phyloP scores from a whole-genome alignment of 2,329 filamentous ascomycete species.

The Penicillium sp. region DNA sequence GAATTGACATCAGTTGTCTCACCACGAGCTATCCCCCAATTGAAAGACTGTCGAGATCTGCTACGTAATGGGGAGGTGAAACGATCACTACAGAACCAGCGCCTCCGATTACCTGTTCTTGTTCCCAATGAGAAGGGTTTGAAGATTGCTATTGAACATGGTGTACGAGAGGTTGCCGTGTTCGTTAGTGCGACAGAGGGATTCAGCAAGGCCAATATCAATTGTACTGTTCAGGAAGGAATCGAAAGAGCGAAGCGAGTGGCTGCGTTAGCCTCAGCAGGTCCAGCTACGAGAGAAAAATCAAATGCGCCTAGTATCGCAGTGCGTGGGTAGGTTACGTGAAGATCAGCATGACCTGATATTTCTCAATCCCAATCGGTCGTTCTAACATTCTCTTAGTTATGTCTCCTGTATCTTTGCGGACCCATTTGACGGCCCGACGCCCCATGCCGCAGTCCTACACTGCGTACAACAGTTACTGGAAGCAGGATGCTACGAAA shows the following conservation, averaged over 20 bases:
- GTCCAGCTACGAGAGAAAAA: too few species aligned
- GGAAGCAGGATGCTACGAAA: slow-evolving; percentile 88
- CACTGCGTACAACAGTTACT: slow-evolving; percentile 64
- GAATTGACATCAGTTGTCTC: slow-evolving; percentile 83
- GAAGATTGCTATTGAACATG: slow-evolving; percentile 60
- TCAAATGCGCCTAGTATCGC: slow-evolving; percentile 32
- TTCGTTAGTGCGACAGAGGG: slow-evolving; percentile 49
- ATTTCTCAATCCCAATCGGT: not conserved
- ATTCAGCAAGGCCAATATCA: slow-evolving; percentile 49
- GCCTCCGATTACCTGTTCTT: slow-evolving; percentile 42
- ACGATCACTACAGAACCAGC: slow-evolving; percentile 58
- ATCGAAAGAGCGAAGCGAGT: slow-evolving; percentile 40
- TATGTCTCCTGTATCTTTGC: slow-evolving; percentile 49
- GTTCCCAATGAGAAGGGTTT: slow-evolving; percentile 48
- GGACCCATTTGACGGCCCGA: slow-evolving; percentile 57
- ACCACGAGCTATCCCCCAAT: slow-evolving; percentile 84
- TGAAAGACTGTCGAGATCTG: slow-evolving; percentile 46
- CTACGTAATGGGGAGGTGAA: slow-evolving; percentile 18
- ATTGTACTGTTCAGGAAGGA: slow-evolving; percentile 45
- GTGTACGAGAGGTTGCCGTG: slow-evolving; percentile 45
- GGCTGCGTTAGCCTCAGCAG: slow-evolving; percentile 28
- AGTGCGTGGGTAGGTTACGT: slow-evolving; percentile 38
- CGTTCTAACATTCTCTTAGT: slow-evolving; percentile 14
- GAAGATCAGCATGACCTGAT: not conserved
- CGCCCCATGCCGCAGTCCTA: slow-evolving; percentile 56